These are phyloP conservation scores for Fomitopsis palustris DNA, from an alignment of 1,284 basidiomycete species.

Conservation along the genomic window DNA sequence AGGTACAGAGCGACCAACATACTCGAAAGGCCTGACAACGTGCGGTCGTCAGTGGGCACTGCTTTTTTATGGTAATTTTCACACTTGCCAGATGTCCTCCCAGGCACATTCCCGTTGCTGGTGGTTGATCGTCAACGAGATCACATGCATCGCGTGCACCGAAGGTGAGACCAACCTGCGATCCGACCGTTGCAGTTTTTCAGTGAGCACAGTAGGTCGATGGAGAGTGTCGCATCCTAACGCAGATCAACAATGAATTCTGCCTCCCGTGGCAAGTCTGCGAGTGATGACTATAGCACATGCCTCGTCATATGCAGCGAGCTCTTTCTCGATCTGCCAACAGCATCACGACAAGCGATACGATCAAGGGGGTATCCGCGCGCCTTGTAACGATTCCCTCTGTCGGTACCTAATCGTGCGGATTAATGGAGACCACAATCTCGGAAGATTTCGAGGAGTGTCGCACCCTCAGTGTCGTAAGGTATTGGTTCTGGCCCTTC, in stretches of 20 bases:
- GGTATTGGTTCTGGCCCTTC: slow-evolving; percentile 83
- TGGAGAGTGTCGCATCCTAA: slow-evolving; percentile 72
- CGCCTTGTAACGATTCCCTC: slow-evolving; percentile 88
- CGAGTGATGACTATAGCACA: too few relatives aligned
- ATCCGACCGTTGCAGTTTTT: slow-evolving; percentile 88
- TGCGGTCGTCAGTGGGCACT: neutral
- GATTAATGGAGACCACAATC: neutral
- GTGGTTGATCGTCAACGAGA: neutral
- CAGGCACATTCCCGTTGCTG: slow-evolving; percentile 83
- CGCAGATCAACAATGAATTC: neutral
- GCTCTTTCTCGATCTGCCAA: slow-evolving; percentile 77
- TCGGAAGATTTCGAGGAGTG: neutral
- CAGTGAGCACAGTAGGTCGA: slow-evolving; percentile 72
- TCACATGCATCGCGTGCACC: neutral
- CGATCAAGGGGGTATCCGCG: neutral
- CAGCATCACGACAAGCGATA: neutral
- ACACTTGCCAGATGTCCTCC: slow-evolving; percentile 74
- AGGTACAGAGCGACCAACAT: slow-evolving; percentile 15
- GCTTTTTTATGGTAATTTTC: too few relatives aligned
- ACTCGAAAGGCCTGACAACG: slow-evolving; percentile 52
- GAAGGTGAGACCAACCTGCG: slow-evolving; percentile 48
- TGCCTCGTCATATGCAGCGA: slow-evolving; percentile 84
- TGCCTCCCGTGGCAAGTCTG: neutral
- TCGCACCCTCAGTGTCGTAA: slow-evolving; percentile 77
- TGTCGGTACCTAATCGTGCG: slow-evolving; percentile 59